phyloP scores from a whole-genome alignment of 306 rosid species.

The Quercus variabilis region DNA sequence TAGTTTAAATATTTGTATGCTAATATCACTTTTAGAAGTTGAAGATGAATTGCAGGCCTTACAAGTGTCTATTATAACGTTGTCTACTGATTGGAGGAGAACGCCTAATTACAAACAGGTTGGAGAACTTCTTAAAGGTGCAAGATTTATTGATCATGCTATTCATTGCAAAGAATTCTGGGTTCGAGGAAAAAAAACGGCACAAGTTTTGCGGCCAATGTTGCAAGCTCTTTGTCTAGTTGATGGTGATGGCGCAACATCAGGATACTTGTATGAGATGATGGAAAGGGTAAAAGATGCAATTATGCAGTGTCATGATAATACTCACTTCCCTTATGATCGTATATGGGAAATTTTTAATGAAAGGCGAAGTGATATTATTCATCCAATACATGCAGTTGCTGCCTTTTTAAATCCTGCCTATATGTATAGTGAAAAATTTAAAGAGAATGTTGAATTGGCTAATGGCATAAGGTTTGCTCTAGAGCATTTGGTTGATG shows the following conservation, averaged over 20 bases:
- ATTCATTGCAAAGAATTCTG: not conserved
- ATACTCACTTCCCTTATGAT: not conserved
- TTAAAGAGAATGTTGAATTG: not conserved
- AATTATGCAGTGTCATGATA: not conserved
- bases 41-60: not conserved
- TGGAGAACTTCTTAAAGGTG: not conserved
- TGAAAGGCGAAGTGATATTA: not conserved
- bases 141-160: not conserved
- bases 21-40: not conserved
- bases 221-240: not conserved
- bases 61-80: not conserved
- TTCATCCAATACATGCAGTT: not conserved
- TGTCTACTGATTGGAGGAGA: not conserved
- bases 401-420: not conserved
- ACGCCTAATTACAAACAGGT: not conserved
- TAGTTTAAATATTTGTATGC: no score
- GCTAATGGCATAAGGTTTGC: not conserved
- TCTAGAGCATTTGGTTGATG: not conserved
- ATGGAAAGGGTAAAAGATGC: not conserved
- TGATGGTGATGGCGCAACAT: not conserved
- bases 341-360: not conserved
- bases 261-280: not conserved
- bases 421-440: not conserved
- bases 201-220: not conserved
- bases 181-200: not conserved